Conservation (phyloP, 2,329 filamentous ascomycete species). For the Pseudogymnoascus verrucosus region DNA sequence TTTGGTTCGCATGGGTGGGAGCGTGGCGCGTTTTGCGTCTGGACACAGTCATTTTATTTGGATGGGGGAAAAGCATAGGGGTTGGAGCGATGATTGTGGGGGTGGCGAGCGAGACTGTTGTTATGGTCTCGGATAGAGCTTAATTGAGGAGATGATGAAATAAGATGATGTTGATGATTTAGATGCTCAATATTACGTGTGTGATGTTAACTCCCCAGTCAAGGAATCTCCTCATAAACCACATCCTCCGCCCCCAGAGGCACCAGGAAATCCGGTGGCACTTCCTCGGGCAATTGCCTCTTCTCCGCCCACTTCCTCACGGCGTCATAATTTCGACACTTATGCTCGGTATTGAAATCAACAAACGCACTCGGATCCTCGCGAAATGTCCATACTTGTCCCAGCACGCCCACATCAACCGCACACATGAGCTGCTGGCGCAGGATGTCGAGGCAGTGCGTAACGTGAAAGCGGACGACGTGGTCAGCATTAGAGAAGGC, state of each 20-base stretch:
- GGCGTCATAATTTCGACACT: conserved; percentile 45
- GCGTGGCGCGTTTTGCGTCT: neutral
- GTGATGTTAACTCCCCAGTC: neutral
- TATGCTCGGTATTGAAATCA: conserved; percentile 47
- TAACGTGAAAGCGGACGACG: conserved; percentile 41
- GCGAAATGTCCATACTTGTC: conserved; percentile 46
- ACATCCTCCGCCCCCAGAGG: conserved; percentile 13
- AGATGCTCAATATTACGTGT: neutral
- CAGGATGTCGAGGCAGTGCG: conserved; percentile 47
- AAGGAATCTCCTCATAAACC: conserved; percentile 19
- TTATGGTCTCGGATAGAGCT: neutral
- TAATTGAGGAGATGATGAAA: neutral
- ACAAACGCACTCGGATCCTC: conserved; percentile 35
- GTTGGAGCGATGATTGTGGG: neutral
- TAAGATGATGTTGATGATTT: neutral
- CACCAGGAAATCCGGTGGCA: conserved; percentile 20
- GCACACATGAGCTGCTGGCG: conserved; percentile 50
- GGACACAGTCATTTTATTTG: neutral
- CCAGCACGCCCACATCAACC: conserved; percentile 43
- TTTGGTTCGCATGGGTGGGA: neutral
- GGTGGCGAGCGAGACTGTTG: neutral
- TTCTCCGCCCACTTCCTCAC: conserved; percentile 43
- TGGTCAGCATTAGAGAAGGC: conserved; percentile 42
- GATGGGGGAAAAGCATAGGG: neutral
- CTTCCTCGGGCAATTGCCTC: conserved; percentile 32